Evolutionary conservation across 225 moss, liverwort and hornwort species (phyloP).

Genomic region (Sphagnum contortum): DNA sequence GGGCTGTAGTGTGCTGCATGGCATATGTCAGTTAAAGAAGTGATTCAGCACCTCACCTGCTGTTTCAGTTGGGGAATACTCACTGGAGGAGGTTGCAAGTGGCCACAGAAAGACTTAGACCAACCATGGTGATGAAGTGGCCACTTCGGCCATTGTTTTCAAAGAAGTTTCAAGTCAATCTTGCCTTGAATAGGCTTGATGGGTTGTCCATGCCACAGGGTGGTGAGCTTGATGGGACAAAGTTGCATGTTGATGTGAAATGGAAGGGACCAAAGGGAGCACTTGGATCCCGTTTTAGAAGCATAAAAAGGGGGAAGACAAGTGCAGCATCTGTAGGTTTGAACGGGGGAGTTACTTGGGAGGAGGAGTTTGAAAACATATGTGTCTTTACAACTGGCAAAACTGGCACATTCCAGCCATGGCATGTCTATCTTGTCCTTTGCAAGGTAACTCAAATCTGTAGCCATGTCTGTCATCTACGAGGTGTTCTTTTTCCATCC

Average conservation of each 20-base stretch:
- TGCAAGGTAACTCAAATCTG: slow-evolving; percentile 49
- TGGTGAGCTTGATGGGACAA: slow-evolving; percentile 19
- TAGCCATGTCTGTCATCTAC: too few relatives aligned
- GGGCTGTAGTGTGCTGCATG: too few relatives aligned
- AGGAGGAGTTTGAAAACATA: slow-evolving; percentile 67
- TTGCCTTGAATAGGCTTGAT: slow-evolving; percentile 56
- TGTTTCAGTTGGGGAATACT: too few relatives aligned
- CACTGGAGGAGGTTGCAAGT: too few relatives aligned
- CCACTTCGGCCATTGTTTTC: slow-evolving; percentile 57
- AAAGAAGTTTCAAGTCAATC: slow-evolving; percentile 87
- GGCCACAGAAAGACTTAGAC: too few relatives aligned
- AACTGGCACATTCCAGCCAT: slow-evolving; percentile 64
- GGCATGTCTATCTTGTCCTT: slow-evolving; percentile 72
- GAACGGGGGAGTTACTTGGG: slow-evolving; percentile 63
- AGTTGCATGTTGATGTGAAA: slow-evolving; percentile 67
- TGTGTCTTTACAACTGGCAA: slow-evolving; percentile 67
- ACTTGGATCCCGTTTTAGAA: slow-evolving; percentile 79
- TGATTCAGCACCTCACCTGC: too few relatives aligned
- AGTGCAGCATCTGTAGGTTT: slow-evolving; percentile 37
- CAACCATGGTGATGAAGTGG: slow-evolving; percentile 91
- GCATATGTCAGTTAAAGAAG: too few relatives aligned
- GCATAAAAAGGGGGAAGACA: slow-evolving; percentile 63
- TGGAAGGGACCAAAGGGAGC: slow-evolving; percentile 85
- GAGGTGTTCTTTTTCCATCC: too few relatives aligned
- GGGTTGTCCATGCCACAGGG: slow-evolving; percentile 32